Base-by-base conservation (phyloP, 352 stramenopile genomes). In the Peronospora belbahrii region DNA sequence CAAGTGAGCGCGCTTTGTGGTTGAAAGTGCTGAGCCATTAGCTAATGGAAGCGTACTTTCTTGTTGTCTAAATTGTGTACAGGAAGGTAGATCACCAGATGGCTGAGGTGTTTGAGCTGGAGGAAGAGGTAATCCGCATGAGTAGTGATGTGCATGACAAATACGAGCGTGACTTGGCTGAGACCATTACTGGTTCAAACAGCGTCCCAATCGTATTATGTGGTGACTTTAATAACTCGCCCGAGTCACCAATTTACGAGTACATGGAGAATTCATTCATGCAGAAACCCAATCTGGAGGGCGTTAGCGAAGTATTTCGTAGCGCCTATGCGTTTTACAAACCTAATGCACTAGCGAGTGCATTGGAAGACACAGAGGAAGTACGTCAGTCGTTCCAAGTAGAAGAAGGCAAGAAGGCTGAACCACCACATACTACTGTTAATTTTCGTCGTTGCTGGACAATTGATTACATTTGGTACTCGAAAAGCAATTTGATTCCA, bases 401-500 rank as follows among this genome's bases (percentile, higher is more conserved):
- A 6, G 54, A 66, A 37, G 55, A 70, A 20, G 64, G 57, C 2
- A 72, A 73, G 44, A 81, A 78, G 28, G 62, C 75, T 15, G 82
- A 94, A 38, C 82, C 82, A 9, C 75, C 73, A 9, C 82, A 94
- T 54, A 94, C 82, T 8, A 94, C 82, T 0, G 82, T 91, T 31
- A 94, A 94, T 49, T 94, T 71, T 36, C 76, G 80, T 20, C 73
- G 82, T 14, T 94, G 82, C 66, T 91, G 80, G 80, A 88, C 82
- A 32, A 90, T 94, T 59, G 82, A 94, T 57, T 94, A 91, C 58
- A 88, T 94, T 30, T 94, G 82, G 82, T 88, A 90, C 66, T 87
- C 81, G 33, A 67, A 66, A 7, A 79, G 60, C 38, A 74, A 53
- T 35, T 56, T 94, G 36, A 60, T 83, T 30, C 79, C 79, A 15